Base-by-base conservation (phyloP, 208 protist species). In the Leishmania guyanensis region DNA sequence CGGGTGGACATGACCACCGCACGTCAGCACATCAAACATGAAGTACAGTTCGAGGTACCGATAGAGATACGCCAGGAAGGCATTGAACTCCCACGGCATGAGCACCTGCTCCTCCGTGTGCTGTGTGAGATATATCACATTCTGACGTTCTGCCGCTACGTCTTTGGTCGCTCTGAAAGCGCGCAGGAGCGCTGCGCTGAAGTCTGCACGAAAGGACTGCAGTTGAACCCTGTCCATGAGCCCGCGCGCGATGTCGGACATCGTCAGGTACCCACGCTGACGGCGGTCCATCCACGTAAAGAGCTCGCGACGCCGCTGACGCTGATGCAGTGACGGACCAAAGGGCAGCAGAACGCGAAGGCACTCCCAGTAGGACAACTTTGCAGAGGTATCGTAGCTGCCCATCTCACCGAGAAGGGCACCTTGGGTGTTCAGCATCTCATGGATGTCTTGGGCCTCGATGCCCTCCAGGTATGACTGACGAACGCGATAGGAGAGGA, bases 11-110 rank as follows among this genome's bases (percentile, higher is more conserved):
- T 79, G 77, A 9, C 83, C 82, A 64, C 78, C 76, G 76, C 87
- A 89, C 71, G 89, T 89, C 68, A 96, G 86, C 20, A 85, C 78
- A 80, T 97, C 94, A 76, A 96, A 96, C 91, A 96, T 95, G 48
- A 92, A 89, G 77, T 91, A 97, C 66, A 96, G 73, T 82, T 96
- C 86, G 79, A 95, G 90, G 84, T 94, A 95, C 3, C 84, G 84
- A 85, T 90, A 93, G 39, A 97, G 74, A 77, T 94, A 95, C 16
- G 78, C 84, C 39, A 97, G 73, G 43, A 94, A 91, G 3, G 83
- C 80, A 60, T 89, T 77, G 53, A 97, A 86, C 85, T 95, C 89
- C 5, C 12, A 17, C 3, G 78, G 79, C 39, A 85, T 75, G 29
- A 94, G 81, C 74, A 95, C 82, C 73, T 89, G 89, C 75, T 96